phyloP scores from a whole-genome alignment of 306 rosid genomes.

The Vigna reflexopilosa region DNA sequence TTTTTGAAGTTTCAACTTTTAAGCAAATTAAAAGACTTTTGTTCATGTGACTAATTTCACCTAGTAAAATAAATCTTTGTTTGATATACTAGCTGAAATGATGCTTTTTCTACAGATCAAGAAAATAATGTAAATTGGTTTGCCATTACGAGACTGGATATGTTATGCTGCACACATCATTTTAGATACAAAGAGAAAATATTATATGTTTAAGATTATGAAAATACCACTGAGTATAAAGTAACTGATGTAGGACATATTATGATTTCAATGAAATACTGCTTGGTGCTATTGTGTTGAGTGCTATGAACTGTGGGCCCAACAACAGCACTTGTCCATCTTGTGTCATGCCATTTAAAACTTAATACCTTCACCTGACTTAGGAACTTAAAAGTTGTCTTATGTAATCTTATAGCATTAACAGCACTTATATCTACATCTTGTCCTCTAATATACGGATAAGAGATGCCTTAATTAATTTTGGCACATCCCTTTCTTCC shows the following conservation, averaged over 20 bases:
- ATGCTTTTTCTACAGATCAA: slow-evolving; percentile 8
- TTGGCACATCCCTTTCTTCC: slow-evolving; percentile 22
- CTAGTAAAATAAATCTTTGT: not conserved
- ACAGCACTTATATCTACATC: slow-evolving; percentile 27
- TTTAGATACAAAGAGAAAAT: slow-evolving; percentile 11
- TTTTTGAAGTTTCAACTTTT: not conserved
- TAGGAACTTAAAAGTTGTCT: slow-evolving; percentile 46
- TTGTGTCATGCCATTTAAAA: slow-evolving; percentile 39
- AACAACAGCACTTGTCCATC: slow-evolving; percentile 32
- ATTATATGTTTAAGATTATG: not conserved
- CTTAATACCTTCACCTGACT: slow-evolving; percentile 20
- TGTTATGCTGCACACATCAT: slow-evolving; percentile 27
- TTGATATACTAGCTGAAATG: not conserved
- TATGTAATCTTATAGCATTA: slow-evolving; percentile 26
- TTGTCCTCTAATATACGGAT: slow-evolving; percentile 25
- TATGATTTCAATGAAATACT: not conserved
- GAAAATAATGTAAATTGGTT: slow-evolving; percentile 22
- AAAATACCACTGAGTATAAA: slow-evolving; percentile 32
- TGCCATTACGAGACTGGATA: slow-evolving; percentile 35
- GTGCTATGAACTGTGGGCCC: slow-evolving; percentile 41
- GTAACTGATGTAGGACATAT: slow-evolving; percentile 34
- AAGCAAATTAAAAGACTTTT: not conserved
- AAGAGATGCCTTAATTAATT: slow-evolving; percentile 16
- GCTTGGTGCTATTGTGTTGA: slow-evolving; percentile 11
- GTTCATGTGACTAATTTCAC: not conserved